Evolutionary conservation across 139 green algal genomes (phyloP), one percentile per base, ranked within the genome.

Genomic region (Volvox reticuliferus): DNA sequence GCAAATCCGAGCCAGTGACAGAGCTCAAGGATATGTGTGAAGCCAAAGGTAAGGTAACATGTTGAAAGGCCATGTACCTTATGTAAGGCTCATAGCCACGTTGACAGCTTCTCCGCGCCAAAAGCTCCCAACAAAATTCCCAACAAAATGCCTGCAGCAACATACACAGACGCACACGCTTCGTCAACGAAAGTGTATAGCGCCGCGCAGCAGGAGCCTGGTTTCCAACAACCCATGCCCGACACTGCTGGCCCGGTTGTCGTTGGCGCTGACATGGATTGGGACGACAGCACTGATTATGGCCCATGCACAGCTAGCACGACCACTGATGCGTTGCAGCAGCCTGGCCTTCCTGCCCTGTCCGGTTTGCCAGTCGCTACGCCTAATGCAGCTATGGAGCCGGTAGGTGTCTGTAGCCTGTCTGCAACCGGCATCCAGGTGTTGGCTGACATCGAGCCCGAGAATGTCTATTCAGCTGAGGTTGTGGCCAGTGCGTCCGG

Each of bases 21-120:
- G 83, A 90, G 86, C 30, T 90, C 20, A 90, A 83, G 86, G 35
- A 20, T 55, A 90, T 90, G 86, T 90, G 83, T 65, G 86, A 90
- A 55, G 1, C 30, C 28, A 83, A 90, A 37, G 85, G 85, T 89
- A 75, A 37, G 65, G 36, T 86, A 55, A 55, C 44, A 55, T 55
- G 44, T 55, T 55, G 5, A 5, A 55, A 55, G 44, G 44, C 44
- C 44, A 55, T 55, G 44, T 55, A 14, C 9, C 44, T 9, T 55
- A n/a, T n/a, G n/a, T n/a, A 9, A 55, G 44, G 44, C 44, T 9
- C 5, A 55, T 55, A 14, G 44, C 44, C 44, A 55, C 9, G 5
- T 55, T 55, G 9, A 55, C 44, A 55, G 44, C 44, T 55, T 55
- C 44, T 55, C 9, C 5, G 44, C 44, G 44, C 44, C 9, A 9